Conservation (phyloP, 164 flowering plant genomes). For the Buxus sempervirens region DNA sequence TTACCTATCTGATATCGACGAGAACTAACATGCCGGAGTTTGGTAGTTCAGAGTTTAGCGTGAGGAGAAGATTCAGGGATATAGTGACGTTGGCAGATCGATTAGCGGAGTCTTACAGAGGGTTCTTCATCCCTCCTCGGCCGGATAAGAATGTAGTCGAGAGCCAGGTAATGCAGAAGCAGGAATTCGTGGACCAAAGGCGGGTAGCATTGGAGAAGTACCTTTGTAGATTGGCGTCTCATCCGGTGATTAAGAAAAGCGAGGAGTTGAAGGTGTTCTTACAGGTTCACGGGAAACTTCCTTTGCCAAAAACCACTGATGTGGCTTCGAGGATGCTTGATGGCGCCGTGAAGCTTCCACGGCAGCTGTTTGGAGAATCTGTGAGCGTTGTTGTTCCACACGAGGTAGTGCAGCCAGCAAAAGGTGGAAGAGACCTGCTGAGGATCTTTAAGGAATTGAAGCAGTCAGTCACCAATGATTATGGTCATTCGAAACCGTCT, state of each 20-base stretch:
- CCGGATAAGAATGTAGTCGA: constrained; percentile 96
- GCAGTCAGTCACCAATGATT: constrained; percentile 82
- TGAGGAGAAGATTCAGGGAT: constrained; percentile 55
- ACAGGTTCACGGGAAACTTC: constrained; percentile 76
- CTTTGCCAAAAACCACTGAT: constrained; percentile 57
- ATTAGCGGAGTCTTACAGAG: constrained; percentile 57
- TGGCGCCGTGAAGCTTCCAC: constrained; percentile 54
- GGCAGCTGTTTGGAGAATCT: constrained; percentile 57
- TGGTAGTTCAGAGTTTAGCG: constrained; percentile 62
- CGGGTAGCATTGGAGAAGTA: constrained; percentile 90
- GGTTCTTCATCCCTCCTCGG: constrained; percentile 78
- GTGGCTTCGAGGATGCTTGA: constrained; percentile 89
- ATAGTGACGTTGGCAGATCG: constrained; percentile 13
- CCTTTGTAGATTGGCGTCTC: constrained; percentile 65
- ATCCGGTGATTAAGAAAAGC: constrained; percentile 75
- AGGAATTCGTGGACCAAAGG: constrained; percentile 95
- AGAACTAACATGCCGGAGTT: constrained; percentile 61
- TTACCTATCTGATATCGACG: constrained; percentile 72
- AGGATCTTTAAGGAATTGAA: constrained; percentile 55
- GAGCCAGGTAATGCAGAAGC: constrained; percentile 97
- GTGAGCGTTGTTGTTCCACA: constrained; percentile 14
- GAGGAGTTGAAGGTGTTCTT: constrained; percentile 82
- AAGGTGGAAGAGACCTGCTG: constrained; percentile 36
- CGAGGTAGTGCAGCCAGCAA: constrained; percentile 25
- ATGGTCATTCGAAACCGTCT: constrained; percentile 66